Base-by-base conservation (phyloP, 2,329 filamentous ascomycete species). In the Alternaria longipes region DNA sequence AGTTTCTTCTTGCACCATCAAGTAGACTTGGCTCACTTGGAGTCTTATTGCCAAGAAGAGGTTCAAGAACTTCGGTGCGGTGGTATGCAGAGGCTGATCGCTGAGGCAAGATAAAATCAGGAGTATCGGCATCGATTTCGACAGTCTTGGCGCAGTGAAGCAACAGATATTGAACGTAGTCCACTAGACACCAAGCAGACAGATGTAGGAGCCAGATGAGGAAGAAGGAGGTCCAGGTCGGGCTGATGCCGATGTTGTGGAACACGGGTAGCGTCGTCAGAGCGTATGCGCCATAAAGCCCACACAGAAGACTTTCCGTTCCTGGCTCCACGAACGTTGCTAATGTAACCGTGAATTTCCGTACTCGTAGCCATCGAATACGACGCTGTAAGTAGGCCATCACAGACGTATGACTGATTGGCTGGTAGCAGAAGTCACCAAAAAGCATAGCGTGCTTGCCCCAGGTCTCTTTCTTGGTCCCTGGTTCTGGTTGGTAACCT, bases 321-420 rank as follows among this genome's bases (percentile, higher is more conserved):
- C 93, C 94, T 0, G 94, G 95, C 75, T 99, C 95, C 3, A 97
- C 92, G 1, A 97, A 82, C 0, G 96, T 98, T 0, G 95, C 96
- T 0, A 91, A 83, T 2, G 92, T 85, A 14, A 99, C 95, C 0
- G 94, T 97, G 82, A 93, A 98, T 78, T 99, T 99, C 46, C 95
- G 86, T 1, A 97, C 96, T 6, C 95, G 88, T 24, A 98, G 83
- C 95, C 95, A 99, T 53, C 95, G 87, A 4, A 94, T 90, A 24
- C 95, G 87, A 12, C 95, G 89, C 5, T 90, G 91, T 46, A 92
- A 85, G 74, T 97, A 98, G 28, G 91, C 89, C 4, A 78, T 74
- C 1, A 97, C 84, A 2, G 90, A 89, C 86, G 97, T 96, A 67
- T 88, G 87, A 4, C 90, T 88, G 80, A 97, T 91, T 38, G 96